Conservation (phyloP, 345 rosid genomes). For the Gossypium herbaceum region DNA sequence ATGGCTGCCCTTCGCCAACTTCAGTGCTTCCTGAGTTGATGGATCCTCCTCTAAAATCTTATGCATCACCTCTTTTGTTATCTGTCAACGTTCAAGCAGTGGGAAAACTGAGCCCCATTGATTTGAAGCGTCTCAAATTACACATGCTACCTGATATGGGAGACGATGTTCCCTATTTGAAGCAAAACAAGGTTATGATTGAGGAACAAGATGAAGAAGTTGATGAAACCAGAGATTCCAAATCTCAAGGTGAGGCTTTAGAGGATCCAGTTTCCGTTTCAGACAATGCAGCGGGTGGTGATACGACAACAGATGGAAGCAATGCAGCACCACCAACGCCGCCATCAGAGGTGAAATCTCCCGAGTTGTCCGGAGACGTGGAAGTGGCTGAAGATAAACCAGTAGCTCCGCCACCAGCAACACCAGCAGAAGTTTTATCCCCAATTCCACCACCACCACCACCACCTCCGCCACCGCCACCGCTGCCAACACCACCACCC, state of each 20-base stretch:
- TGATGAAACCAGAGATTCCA: constrained; percentile 13
- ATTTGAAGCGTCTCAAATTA: constrained; percentile 54
- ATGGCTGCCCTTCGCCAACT: constrained; percentile 29
- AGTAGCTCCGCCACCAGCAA: background rate
- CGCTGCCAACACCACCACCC: constrained; percentile 20
- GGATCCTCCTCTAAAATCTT: constrained; percentile 21
- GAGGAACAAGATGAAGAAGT: constrained; percentile 25
- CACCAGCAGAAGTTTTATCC: constrained; percentile 8
- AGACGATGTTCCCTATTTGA: constrained; percentile 20
- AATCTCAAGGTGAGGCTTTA: background rate
- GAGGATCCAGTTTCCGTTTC: background rate
- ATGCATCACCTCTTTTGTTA: constrained; percentile 36
- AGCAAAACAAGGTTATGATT: constrained; percentile 24
- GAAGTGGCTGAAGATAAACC: constrained; percentile 21
- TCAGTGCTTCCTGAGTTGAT: constrained; percentile 35
- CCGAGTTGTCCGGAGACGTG: constrained; percentile 7
- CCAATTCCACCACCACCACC: background rate
- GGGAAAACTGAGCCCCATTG: constrained; percentile 69
- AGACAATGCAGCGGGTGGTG: background rate
- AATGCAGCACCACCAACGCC: constrained; percentile 4
- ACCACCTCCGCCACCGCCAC: background rate
- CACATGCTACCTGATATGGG: constrained; percentile 41
- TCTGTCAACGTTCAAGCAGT: constrained; percentile 58
- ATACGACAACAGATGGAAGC: background rate
- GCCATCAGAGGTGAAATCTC: background rate